Evolutionary conservation across 2,329 filamentous ascomycete species (phyloP).

Genomic region (Ampelomyces quisqualis): DNA sequence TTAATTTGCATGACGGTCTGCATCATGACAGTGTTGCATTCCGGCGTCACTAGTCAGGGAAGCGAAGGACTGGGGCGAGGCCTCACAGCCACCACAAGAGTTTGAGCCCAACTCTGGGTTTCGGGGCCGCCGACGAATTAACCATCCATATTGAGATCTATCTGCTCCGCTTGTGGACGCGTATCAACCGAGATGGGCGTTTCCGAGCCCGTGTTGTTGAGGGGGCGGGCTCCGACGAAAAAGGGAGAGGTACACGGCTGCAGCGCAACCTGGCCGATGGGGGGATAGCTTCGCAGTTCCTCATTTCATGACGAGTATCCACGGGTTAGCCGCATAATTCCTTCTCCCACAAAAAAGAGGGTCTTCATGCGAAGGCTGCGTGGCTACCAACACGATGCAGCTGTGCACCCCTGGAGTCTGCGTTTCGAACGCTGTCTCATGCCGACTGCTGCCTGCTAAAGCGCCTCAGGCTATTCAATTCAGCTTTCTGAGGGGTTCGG

Average conservation of each 20-base stretch:
- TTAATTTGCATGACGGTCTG: constrained; percentile 11
- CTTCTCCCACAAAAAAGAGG: constrained; percentile 7
- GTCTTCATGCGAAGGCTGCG: constrained; percentile 13
- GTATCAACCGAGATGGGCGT: constrained; percentile 2
- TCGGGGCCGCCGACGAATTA: constrained; percentile 10
- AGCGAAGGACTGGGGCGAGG: constrained; percentile 1
- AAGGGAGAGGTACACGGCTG: constrained; percentile 5
- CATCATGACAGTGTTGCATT: constrained; percentile 13
- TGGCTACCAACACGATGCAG: constrained; percentile 7
- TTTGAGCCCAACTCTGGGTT: constrained; percentile 14
- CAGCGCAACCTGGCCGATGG: constrained; percentile 4
- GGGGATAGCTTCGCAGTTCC: constrained; percentile 9
- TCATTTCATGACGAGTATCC: constrained; percentile 7
- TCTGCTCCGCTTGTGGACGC: constrained; percentile 5
- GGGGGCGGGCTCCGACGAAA: constrained; percentile 7
- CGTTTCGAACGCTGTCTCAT: constrained; percentile 9
- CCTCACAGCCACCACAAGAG: constrained; percentile 2
- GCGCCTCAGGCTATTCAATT: constrained; percentile 3
- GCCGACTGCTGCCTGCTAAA: constrained; percentile 4
- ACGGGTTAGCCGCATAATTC: constrained; percentile 3
- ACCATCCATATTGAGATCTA: constrained; percentile 1
- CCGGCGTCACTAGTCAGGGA: constrained; percentile 9
- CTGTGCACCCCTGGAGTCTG: constrained; percentile 4
- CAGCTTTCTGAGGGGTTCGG: constrained; percentile 4
- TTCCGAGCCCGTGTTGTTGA: constrained; percentile 4